Evolutionary conservation across 2,329 filamentous ascomycete genomes (phyloP).

Genomic region (Xylariaceae sp.): DNA sequence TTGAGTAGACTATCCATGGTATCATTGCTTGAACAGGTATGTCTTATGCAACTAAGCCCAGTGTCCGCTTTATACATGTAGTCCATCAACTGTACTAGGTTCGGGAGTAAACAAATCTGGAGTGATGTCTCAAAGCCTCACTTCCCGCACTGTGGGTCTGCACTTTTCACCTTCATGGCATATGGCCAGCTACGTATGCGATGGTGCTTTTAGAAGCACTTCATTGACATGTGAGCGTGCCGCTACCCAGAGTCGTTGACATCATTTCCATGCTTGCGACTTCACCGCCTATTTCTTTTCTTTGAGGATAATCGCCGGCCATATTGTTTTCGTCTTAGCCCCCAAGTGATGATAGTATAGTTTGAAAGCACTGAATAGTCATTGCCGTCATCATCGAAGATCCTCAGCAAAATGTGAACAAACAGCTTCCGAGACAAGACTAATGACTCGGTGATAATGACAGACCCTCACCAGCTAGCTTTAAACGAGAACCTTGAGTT

Average conservation of each 20-base stretch:
- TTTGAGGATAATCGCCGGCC: not conserved
- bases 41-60: too few species aligned
- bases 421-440: not conserved
- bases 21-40: too few species aligned
- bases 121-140: too few species aligned
- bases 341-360: conserved; percentile 27
- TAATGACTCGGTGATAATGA: not conserved
- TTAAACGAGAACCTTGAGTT: too few species aligned
- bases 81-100: too few species aligned
- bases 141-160: not conserved
- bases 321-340: not conserved
- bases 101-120: too few species aligned
- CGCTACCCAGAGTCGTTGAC: not conserved
- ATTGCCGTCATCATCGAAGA: conserved; percentile 28
- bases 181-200: not conserved
- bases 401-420: not conserved
- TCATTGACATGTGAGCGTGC: not conserved
- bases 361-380: conserved; percentile 11
- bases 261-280: conserved; percentile 1
- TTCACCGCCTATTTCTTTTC: not conserved
- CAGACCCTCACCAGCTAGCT: too few species aligned
- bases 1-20: too few species aligned
- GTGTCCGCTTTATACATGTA: too few species aligned
- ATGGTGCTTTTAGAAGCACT: not conserved
- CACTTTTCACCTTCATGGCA: too few species aligned